Evolutionary conservation across 2,329 filamentous ascomycete species (phyloP), one percentile per base, ranked within the genome.

Genomic region (Fusarium sp.): DNA sequence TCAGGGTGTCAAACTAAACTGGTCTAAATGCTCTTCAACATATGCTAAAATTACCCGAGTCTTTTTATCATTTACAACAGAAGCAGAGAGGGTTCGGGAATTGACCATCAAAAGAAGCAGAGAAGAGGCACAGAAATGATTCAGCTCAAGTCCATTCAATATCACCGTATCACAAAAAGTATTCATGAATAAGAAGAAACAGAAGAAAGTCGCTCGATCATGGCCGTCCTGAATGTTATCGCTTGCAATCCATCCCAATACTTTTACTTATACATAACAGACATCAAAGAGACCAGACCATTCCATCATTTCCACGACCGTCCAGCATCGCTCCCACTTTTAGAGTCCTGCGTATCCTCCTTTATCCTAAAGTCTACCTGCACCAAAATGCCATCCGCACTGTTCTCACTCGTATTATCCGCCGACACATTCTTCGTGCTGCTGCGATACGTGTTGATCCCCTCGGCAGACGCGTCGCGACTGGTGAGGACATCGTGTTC

Each of bases 321-420:
- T 6, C 33, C 45, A 18, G 51, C 29, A 23, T 73, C 65, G n/a
- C 48, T 68, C 10, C 57, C 44, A 41, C 45, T 52, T 38, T 58
- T 70, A 19, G 38, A 41, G 25, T 54, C 52, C n/a, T 58, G 56
- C 29, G 11, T 55, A 46, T 73, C 70, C 33, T 82, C 79, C 29
- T 81, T 77, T 25, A 82, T 63, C n/a, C 78, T 74, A 60, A 82
- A 82, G n/a, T 81, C 81, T 41, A 82, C 77, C 48, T 79, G 75
- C 15, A 82, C 80, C 45, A 81, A 67, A 27, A 82, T 82, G 0
- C 79, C 80, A 41, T 81, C 79, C 1, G 74, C 66, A 18, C 77
- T 75, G 7, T 73, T 74, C 46, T 74, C 73, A 63, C 68, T 73
- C 55, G 75, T 69, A 31, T 75, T 72, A 49, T 76, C 75, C 31